phyloP scores from a whole-genome alignment of 805 yeast species.

The Monosporozyma yasuniensis region DNA sequence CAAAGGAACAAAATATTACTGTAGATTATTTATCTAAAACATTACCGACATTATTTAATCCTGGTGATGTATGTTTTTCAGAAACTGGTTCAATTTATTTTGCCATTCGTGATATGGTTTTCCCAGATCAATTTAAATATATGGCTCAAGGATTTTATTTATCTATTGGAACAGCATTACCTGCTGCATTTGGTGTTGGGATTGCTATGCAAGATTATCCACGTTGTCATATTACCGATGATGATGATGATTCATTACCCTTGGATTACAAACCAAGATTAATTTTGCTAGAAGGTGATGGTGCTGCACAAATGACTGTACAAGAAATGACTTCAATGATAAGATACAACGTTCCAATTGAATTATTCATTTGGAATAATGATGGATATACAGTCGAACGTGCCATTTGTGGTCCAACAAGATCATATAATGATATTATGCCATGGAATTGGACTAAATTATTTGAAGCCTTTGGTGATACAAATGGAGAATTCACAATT shows the following conservation, averaged over 20 bases:
- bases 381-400: constrained; percentile 88
- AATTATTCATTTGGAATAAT: constrained; percentile 70
- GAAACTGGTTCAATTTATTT: constrained; percentile 84
- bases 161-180: constrained; percentile 84
- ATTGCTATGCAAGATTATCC: constrained; percentile 55
- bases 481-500: constrained; percentile 26
- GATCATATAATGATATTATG: constrained; percentile 74
- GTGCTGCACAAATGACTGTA: constrained; percentile 89
- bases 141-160: constrained; percentile 69
- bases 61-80: constrained; percentile 62
- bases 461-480: constrained; percentile 56
- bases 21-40: constrained; percentile 38
- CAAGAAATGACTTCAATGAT: constrained; percentile 70
- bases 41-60: constrained; percentile 39
- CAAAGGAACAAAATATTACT: constrained; percentile 32
- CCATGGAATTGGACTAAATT: constrained; percentile 75
- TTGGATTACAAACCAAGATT: constrained; percentile 41
- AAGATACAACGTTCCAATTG: constrained; percentile 52
- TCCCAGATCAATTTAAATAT: constrained; percentile 45
- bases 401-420: constrained; percentile 67
- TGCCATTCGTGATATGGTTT: constrained; percentile 56
- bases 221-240: constrained; percentile 24
- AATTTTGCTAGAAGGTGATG: constrained; percentile 79
- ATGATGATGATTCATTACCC: constrained; percentile 3
- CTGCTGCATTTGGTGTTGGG: constrained; percentile 76